These are phyloP conservation scores for Termitomyces eurrhizus DNA, from an alignment of 768 basidiomycete species.

Conservation along the genomic window DNA sequence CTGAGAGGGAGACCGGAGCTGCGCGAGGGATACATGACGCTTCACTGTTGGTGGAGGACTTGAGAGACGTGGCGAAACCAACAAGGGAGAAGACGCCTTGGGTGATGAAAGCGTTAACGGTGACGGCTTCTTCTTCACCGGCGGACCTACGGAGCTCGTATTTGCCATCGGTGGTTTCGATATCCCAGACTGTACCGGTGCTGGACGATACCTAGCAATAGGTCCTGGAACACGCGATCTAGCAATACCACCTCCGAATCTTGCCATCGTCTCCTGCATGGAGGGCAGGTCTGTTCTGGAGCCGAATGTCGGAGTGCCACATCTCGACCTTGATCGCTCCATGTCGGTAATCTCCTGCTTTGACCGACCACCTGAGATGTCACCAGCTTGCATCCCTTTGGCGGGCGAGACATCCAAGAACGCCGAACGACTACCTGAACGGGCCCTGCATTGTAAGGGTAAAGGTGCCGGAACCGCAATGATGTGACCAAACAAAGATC, in stretches of 20 bases:
- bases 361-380: constrained; percentile 8
- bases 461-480: constrained; percentile 60
- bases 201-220: constrained; percentile 6
- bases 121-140: constrained; percentile 30
- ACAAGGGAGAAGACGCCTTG: constrained; percentile 12
- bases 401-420: constrained; percentile 19
- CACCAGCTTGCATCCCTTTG: not conserved
- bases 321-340: constrained; percentile 46
- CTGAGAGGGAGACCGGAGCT: constrained; percentile 18
- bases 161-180: constrained; percentile 22
- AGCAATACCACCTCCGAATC: constrained; percentile 29
- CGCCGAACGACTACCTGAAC: constrained; percentile 20
- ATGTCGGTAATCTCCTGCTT: constrained; percentile 29
- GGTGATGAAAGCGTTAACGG: constrained; percentile 25
- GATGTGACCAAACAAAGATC: constrained; percentile 69
- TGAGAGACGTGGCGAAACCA: constrained; percentile 10
- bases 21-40: constrained; percentile 21
- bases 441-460: constrained; percentile 28
- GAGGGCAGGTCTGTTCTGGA: constrained; percentile 46
- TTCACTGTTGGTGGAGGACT: constrained; percentile 16
- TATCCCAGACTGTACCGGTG: constrained; percentile 7
- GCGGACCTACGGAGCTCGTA: constrained; percentile 9
- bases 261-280: constrained; percentile 38
- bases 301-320: constrained; percentile 61
- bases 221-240: constrained; percentile 9